Evolutionary conservation across 1,284 basidiomycete species (phyloP), one percentile per base, ranked within the genome.

Genomic region (Malassezia sp.): DNA sequence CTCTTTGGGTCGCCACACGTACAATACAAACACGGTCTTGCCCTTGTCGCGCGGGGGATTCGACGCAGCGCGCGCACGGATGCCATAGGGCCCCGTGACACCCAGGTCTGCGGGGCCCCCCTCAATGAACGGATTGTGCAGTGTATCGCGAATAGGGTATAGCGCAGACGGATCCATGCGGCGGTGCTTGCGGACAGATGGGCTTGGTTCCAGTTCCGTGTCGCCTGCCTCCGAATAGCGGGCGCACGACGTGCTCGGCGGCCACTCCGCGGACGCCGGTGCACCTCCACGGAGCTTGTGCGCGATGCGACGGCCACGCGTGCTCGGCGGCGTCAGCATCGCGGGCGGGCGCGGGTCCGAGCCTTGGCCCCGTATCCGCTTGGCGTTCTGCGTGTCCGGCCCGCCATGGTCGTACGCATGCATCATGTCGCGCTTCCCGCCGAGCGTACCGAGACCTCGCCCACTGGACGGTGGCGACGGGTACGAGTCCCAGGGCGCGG

Each of bases 81-180:
- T 30, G 0, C 38, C 52, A 12, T 56, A 42, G 18, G 57, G 59
- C 2, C 63, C 63, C 4, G 56, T 42, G 38, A 59, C 56, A 17
- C 63, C 63, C 7, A 55, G 42, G 35, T 66, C 63, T 4, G 63
- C 63, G 0, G 63, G 63, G 9, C 63, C 63, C n/a, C 63, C 63
- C 22, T 59, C 59, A n/a, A 66, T 43, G 42, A 66, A 66, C 1
- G 63, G 63, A 28, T 66, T 66, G 53, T 56, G 54, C 20, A 57
- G 57, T 11, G 63, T 56, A 37, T 66, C 63, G 15, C 60, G 54
- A 34, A 66, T 29, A n/a, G 48, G 41, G 41, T 42, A 42, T 32
- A 14, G 7, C 2, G 29, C 38, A 15, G 12, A 27, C 26, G 26
- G 7, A 6, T 6, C 26, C 6, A 7, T 6, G 26, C 26, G 26